A percentile compares a stretch with the other conserved stretches of the same genome.
These are phyloP conservation scores for Fusarium proliferatum DNA, from an alignment of 2,329 filamentous ascomycete genomes.

Conservation along the genomic window DNA sequence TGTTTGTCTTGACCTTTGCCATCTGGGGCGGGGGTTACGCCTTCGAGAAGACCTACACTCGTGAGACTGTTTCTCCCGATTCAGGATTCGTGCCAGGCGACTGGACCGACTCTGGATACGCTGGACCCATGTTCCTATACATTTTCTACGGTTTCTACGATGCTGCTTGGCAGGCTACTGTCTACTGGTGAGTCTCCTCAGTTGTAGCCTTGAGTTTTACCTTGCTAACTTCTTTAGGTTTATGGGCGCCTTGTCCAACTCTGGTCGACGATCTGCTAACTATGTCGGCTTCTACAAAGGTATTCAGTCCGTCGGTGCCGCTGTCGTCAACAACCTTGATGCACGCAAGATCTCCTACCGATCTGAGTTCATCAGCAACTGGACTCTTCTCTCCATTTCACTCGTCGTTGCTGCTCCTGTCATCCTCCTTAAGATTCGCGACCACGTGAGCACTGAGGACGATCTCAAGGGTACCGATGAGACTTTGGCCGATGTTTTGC, in stretches of 20 bases:
- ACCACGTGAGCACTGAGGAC: slow-evolving; percentile 82
- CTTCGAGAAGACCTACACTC: slow-evolving; percentile 65
- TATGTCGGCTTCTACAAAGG: slow-evolving; percentile 91
- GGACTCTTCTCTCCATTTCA: slow-evolving; percentile 79
- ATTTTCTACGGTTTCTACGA: slow-evolving; percentile 93
- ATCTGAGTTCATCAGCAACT: slow-evolving; percentile 76
- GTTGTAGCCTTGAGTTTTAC: slow-evolving; percentile 43
- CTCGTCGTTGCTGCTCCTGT: slow-evolving; percentile 82
- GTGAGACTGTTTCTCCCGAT: slow-evolving; percentile 24
- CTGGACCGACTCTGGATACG: slow-evolving; percentile 73
- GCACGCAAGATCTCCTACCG: slow-evolving; percentile 65
- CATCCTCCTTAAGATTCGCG: slow-evolving; percentile 81
- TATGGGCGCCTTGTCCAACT: slow-evolving; percentile 95
- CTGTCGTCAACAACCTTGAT: slow-evolving; percentile 57
- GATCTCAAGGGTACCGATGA: slow-evolving; percentile 89
- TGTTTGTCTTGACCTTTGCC: slow-evolving; percentile 77
- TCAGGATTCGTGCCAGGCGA: slow-evolving; percentile 55
- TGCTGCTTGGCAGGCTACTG: slow-evolving; percentile 87
- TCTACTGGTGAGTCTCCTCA: slow-evolving; percentile 83
- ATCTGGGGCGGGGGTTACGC: slow-evolving; percentile 88
- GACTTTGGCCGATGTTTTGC: slow-evolving; percentile 76
- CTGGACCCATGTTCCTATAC: slow-evolving; percentile 87
- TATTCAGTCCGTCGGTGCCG: slow-evolving; percentile 79
- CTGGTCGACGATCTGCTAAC: slow-evolving; percentile 90
- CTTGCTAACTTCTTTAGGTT: slow-evolving; percentile 64